Percentiles rank a stretch among this genome's conserved stretches.
phyloP scores from a whole-genome alignment of 305 asterid genomes.

The Caryopteris hybrid region DNA sequence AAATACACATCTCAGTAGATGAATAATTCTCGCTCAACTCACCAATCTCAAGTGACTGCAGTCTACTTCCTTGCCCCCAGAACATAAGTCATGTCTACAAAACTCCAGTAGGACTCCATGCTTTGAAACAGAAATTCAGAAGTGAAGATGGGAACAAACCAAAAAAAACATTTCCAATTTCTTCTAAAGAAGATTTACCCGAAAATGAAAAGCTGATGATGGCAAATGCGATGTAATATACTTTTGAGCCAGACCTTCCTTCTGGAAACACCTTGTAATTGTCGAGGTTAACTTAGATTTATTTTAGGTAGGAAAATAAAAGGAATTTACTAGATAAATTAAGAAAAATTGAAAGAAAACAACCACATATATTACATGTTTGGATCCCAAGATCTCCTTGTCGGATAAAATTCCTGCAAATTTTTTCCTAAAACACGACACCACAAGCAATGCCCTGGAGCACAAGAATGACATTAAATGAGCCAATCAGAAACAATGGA shows the following conservation, averaged over 20 bases:
- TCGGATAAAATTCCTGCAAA: constrained; percentile 60
- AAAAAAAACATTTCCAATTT: neutral
- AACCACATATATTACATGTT: constrained; percentile 48
- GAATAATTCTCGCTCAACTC: constrained; percentile 29
- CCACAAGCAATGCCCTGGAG: constrained; percentile 65
- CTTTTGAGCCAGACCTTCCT: constrained; percentile 73
- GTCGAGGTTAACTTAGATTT: constrained; percentile 40
- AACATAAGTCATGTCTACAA: constrained; percentile 65
- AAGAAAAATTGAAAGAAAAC: neutral
- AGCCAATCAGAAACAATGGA: constrained; percentile 10
- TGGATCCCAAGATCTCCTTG: constrained; percentile 76
- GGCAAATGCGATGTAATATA: constrained; percentile 57
- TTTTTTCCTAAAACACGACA: constrained; percentile 57
- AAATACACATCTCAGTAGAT: constrained; percentile 6
- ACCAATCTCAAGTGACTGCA: constrained; percentile 64
- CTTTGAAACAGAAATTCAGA: constrained; percentile 40
- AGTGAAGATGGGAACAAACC: constrained; percentile 11
- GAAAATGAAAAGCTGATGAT: constrained; percentile 39
- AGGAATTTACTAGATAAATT: neutral
- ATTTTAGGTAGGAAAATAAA: constrained; percentile 15
- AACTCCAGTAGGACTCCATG: constrained; percentile 67
- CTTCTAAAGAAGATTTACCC: constrained; percentile 43
- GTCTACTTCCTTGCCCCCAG: constrained; percentile 29
- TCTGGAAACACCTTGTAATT: constrained; percentile 74
- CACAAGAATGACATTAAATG: constrained; percentile 20